These are phyloP conservation scores for Pseudogymnoascus destructans DNA, from an alignment of 2,329 filamentous ascomycete genomes.

Conservation along the genomic window DNA sequence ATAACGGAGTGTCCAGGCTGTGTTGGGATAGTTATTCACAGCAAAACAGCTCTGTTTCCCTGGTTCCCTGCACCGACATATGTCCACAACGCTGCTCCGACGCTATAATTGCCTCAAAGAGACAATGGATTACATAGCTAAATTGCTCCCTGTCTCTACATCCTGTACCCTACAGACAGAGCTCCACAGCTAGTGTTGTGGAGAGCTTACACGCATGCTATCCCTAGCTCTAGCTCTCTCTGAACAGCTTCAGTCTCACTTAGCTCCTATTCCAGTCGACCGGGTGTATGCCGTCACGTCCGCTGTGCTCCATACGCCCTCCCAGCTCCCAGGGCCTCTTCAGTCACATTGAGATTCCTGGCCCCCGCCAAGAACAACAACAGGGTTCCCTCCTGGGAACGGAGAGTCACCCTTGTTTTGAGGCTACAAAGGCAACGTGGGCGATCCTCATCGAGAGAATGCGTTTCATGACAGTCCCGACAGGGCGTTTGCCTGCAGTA, in stretches of 20 bases:
- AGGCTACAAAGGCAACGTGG: not conserved
- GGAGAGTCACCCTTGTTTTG: not conserved
- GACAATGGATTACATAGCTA: not conserved
- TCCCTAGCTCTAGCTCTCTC: not conserved
- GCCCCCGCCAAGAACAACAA: not conserved
- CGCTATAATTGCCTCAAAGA: not conserved
- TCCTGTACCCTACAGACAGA: not conserved
- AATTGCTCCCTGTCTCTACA: not conserved
- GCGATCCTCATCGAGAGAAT: not conserved
- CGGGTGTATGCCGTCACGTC: not conserved
- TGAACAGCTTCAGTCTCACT: not conserved
- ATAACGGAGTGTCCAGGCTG: not conserved
- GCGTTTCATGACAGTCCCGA: not conserved
- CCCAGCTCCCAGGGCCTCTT: not conserved
- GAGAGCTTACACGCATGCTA: not conserved
- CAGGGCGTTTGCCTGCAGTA: not conserved
- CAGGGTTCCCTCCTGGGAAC: not conserved
- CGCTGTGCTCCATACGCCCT: not conserved
- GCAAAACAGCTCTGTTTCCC: not conserved
- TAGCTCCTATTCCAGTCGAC: not conserved
- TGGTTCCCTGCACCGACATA: not conserved
- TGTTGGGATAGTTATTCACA: not conserved
- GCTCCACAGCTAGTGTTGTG: not conserved
- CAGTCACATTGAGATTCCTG: not conserved
- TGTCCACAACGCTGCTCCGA: not conserved